A percentile compares a stretch with the other conserved stretches of the same genome.
Conservation (phyloP, 2,329 filamentous ascomycete species). For the Verruconis gallopava region DNA sequence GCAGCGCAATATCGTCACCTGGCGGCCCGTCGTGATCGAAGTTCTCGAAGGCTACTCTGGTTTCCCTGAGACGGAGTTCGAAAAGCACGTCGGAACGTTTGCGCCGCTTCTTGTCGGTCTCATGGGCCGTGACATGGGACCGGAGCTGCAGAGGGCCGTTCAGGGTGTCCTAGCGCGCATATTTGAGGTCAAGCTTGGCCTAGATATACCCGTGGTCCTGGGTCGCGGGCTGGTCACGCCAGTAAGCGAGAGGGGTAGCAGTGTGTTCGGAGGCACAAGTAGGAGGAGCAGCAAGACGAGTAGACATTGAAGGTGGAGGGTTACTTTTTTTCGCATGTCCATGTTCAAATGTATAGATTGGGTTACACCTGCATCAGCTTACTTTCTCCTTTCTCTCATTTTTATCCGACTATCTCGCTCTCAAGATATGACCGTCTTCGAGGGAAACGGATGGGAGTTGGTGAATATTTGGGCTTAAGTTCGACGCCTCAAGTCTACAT, state of each 20-base stretch:
- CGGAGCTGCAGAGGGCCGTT: constrained; percentile 64
- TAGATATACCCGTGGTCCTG: constrained; percentile 20
- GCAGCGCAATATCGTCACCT: constrained; percentile 91
- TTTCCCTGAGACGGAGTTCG: constrained; percentile 71
- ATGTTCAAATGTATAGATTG: no score
- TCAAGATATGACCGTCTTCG: no score
- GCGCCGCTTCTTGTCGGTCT: constrained; percentile 79
- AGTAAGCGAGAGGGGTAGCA: constrained; percentile 7
- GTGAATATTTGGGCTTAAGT: no score
- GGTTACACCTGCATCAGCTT: no score
- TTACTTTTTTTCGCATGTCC: no score
- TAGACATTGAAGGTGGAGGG: no score
- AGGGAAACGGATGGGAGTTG: no score
- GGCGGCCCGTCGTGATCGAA: constrained; percentile 93
- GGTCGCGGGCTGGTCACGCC: constrained; percentile 1
- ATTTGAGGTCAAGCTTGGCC: constrained; percentile 56
- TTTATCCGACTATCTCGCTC: no score
- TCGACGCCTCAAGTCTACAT: no score
- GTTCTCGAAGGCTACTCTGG: constrained; percentile 85
- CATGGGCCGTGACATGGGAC: constrained; percentile 65
- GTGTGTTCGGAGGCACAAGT: constrained; percentile 3
- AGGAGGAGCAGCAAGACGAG: constrained; percentile 7
- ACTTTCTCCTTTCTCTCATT: no score
- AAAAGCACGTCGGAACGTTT: constrained; percentile 66
- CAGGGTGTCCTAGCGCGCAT: constrained; percentile 67